These are phyloP conservation scores for Penicillium waksmanii DNA, from an alignment of 495 filamentous ascomycete genomes.

Conservation along the genomic window DNA sequence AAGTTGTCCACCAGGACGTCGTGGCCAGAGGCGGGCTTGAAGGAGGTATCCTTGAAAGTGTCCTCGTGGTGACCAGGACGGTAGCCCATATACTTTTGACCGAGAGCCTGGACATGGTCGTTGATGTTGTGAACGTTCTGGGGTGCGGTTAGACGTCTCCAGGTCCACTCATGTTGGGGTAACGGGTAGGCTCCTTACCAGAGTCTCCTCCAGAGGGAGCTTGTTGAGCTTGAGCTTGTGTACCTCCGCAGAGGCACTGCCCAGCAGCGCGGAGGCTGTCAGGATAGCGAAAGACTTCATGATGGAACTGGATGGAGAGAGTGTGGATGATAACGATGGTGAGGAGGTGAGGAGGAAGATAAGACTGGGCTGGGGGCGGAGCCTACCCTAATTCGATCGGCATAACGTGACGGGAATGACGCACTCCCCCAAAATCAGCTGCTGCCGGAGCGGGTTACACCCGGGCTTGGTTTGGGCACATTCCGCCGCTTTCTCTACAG, in stretches of 20 bases:
- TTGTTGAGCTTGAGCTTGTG: slow-evolving; percentile 98
- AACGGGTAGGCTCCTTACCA: slow-evolving; percentile 62
- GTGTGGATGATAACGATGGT: slow-evolving; percentile 25
- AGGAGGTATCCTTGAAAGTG: slow-evolving; percentile 74
- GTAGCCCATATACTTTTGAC: slow-evolving; percentile 84
- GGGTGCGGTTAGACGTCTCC: slow-evolving; percentile 21
- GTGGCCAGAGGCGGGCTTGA: slow-evolving; percentile 71
- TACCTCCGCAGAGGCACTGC: slow-evolving; percentile 78
- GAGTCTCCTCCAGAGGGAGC: slow-evolving; percentile 87
- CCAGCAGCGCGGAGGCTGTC: slow-evolving; percentile 79
- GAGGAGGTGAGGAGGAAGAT: slow-evolving; percentile 26
- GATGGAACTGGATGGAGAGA: slow-evolving; percentile 29
- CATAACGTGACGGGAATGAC: slow-evolving; percentile 35
- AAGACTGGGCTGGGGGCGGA: slow-evolving; percentile 28
- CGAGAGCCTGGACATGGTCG: slow-evolving; percentile 76
- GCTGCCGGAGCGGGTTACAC: slow-evolving; percentile 22
- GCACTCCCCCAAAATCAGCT: slow-evolving; percentile 28
- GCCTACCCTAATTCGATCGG: slow-evolving; percentile 29
- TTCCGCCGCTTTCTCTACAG: slow-evolving; percentile 11
- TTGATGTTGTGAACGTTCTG: slow-evolving; percentile 79
- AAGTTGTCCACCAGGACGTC: slow-evolving; percentile 94
- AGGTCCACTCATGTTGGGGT: slow-evolving; percentile 2
- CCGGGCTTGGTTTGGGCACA: not conserved
- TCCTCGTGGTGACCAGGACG: slow-evolving; percentile 69
- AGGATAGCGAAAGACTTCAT: slow-evolving; percentile 85